Evolutionary conservation across 2,329 filamentous ascomycete genomes (phyloP), one percentile per base, ranked within the genome.

Genomic region (Stylonectria norvegica): DNA sequence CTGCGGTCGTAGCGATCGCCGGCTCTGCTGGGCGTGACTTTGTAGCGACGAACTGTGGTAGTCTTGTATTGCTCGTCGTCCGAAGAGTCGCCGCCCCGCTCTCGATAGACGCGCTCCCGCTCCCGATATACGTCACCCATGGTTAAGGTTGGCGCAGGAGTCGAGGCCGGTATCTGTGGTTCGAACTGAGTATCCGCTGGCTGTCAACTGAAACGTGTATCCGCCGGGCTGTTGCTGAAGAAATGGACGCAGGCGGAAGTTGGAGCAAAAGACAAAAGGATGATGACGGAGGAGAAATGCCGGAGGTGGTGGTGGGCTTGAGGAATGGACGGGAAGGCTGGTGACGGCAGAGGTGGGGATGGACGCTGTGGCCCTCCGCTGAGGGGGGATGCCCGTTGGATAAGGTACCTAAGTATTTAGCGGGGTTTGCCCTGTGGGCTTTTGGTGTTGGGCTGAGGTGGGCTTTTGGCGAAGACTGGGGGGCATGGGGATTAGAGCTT

Each of bases 11-110:
- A 62, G 7, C 62, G 64, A 44, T 71, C 70, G n/a, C n/a, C n/a
- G 34, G 62, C 58, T 37, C 65, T 64, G 37, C 57, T 61, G 9
- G 68, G 65, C 7, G 61, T 59, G 19, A 76, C 71, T 56, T 76
- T 76, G 65, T 77, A 77, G 40, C 73, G 69, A 45, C 69, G 71
- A 38, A 76, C 66, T n/a, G 70, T 75, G 5, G 71, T 69, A 43
- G 61, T 65, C 52, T 63, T 65, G 59, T 69, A 70, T 29, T 62
- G 60, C 35, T 75, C 70, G 38, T 75, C 71, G 39, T 75, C 73
- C 33, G 58, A 59, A 45, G 48, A 55, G 36, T 63, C 61, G 36
- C 46, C 49, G 36, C 53, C 59, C 38, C 56, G 50, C 36, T 62
- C 60, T 25, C 64, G 62, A 48, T 63, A 65, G 45, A 56, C 54